Base-by-base conservation (phyloP, 2,329 filamentous ascomycete genomes). In the Metarhizium anisopliae region DNA sequence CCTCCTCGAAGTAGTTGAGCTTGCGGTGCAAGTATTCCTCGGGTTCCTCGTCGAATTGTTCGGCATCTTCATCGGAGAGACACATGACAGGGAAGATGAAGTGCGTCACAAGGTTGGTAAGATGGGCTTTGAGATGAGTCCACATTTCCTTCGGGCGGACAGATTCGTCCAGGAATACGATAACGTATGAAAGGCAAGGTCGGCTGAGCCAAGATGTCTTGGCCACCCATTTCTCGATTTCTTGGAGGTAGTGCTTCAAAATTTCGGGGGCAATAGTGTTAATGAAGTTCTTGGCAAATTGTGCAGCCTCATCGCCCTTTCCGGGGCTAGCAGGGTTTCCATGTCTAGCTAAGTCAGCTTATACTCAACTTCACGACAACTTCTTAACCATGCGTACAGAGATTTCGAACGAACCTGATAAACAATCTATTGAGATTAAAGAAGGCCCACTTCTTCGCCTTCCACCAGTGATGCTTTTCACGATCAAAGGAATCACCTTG, bases 381-480 rank as follows among this genome's bases (percentile, higher is more conserved):
- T 25, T 25, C 25, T 25, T 3, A 25, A 25, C 6, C 42, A 4
- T 11, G n/a, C 1, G n/a, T 18, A 14, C 40, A 42, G 42, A 14
- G 3, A 45, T 4, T 25, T 13, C 1, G 25, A 49, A 49, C 79
- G 59, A 75, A 93, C 89, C 90, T 83, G 63, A 97, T 92, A 68
- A 94, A 99, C 18, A 99, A 82, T 59, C 94, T 84, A 75, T 99
- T 99, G 64, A 99, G 75, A 72, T 97, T 97, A 67, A 94, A 95
- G 72, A 96, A 99, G 14, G 93, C 89, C 94, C 94, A 97, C 74
- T 99, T 99, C 85, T 97, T 97, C 60, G 92, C 89, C 78, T 97
- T 99, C 93, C 93, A 99, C 93, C 94, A 99, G 71, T 96, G 91
- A 69, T 96, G 92, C 65, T 87, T 83, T 72, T 97, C 94, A 56